phyloP scores from a whole-genome alignment of 495 filamentous ascomycete species.

The Trichoderma reesei region DNA sequence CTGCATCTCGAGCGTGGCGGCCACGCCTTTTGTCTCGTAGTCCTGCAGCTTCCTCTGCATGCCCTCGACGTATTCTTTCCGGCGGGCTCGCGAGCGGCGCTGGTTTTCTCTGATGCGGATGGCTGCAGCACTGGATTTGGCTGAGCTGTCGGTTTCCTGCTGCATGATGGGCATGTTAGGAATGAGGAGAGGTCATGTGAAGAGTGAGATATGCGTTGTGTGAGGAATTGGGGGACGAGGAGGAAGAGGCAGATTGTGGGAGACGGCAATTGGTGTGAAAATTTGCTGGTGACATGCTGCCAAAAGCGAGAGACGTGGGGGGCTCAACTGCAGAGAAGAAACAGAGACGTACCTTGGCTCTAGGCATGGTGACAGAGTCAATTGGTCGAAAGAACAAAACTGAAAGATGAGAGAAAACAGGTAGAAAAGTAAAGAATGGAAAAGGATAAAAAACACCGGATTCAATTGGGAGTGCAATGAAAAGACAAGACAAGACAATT shows the following conservation, averaged over 20 bases:
- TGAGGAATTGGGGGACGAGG: not conserved
- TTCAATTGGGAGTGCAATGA: not conserved
- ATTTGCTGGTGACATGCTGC: conserved; percentile 5
- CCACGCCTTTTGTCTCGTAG: conserved; percentile 39
- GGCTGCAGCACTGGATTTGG: conserved; percentile 1
- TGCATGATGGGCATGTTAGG: not conserved
- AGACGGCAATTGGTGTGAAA: not conserved
- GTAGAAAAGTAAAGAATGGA: not conserved
- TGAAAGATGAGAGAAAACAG: not conserved
- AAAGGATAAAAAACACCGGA: not conserved
- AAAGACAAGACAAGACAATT: too few species aligned
- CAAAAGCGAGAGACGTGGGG: not conserved
- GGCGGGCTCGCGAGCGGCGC: conserved; percentile 54
- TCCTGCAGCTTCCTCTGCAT: conserved; percentile 43
- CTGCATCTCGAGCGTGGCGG: conserved; percentile 45
- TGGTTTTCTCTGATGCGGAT: conserved; percentile 48
- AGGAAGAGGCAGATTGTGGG: not conserved
- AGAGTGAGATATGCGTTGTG: too few species aligned
- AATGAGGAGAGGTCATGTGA: not conserved
- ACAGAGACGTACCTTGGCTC: not conserved
- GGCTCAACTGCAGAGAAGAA: not conserved
- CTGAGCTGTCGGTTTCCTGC: conserved; percentile 7
- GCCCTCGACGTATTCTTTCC: conserved; percentile 51
- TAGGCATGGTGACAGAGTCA: not conserved
- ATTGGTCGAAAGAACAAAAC: not conserved